Evolutionary conservation across 2,329 filamentous ascomycete species (phyloP).

Genomic region (Grosmannia penicillata): DNA sequence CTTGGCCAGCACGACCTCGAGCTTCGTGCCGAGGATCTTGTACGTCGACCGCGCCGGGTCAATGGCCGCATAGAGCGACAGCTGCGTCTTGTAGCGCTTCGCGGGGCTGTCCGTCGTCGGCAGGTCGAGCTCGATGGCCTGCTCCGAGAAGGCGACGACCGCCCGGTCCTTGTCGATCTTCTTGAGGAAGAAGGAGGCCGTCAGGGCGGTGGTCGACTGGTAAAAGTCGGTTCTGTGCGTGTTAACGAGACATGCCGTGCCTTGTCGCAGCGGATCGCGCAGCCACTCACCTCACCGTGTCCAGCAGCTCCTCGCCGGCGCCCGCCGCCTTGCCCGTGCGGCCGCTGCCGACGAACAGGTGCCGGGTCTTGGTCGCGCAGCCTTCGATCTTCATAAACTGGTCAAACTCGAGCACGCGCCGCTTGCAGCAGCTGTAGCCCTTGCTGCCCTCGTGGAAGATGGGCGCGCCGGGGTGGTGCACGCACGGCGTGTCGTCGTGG

Average conservation of each 20-base stretch:
- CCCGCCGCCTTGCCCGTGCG: conserved; percentile 37
- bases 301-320: conserved; percentile 57
- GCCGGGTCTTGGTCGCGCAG: conserved; percentile 66
- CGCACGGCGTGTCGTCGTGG: conserved; percentile 61
- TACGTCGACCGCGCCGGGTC: conserved; percentile 60
- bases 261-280: background rate
- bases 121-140: conserved; percentile 60
- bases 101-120: conserved; percentile 61
- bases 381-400: conserved; percentile 94
- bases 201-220: conserved; percentile 73
- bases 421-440: conserved; percentile 94
- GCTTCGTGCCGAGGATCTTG: conserved; percentile 77
- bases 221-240: conserved; percentile 69
- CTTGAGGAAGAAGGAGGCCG: conserved; percentile 88
- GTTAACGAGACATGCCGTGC: no score
- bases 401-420: conserved; percentile 88
- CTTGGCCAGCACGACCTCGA: conserved; percentile 62
- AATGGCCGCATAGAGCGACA: conserved; percentile 66
- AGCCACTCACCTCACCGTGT: conserved; percentile 53
- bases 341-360: conserved; percentile 73
- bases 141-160: conserved; percentile 51
- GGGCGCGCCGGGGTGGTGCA: conserved; percentile 77
- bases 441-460: conserved; percentile 98
- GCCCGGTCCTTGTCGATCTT: conserved; percentile 80
- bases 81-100: conserved; percentile 63